These are phyloP conservation scores for Yamadazyma epiphylla DNA, from an alignment of 1,139 yeast genomes.

Conservation along the genomic window DNA sequence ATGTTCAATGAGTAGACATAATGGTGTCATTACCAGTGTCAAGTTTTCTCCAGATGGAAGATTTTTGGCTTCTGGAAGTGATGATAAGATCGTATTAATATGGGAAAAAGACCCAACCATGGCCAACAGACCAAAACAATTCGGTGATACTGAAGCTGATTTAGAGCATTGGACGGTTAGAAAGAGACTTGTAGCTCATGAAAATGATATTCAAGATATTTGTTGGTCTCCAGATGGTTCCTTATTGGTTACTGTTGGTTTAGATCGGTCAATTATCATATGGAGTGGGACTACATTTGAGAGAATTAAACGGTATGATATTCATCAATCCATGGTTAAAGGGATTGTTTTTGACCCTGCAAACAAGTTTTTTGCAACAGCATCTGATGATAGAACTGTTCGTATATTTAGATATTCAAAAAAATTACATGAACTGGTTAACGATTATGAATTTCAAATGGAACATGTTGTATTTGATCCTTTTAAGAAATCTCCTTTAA, in stretches of 20 bases:
- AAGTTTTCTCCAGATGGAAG: conserved; percentile 90
- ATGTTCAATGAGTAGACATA: conserved; percentile 79
- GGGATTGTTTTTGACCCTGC: conserved; percentile 98
- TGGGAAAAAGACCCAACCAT: conserved; percentile 86
- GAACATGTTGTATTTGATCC: conserved; percentile 84
- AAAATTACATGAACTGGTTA: conserved; percentile 47
- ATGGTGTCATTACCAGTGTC: conserved; percentile 92
- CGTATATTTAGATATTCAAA: conserved; percentile 83
- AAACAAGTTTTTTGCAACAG: conserved; percentile 93
- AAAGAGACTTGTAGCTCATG: conserved; percentile 90
- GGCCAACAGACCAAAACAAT: conserved; percentile 36
- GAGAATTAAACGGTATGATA: conserved; percentile 80
- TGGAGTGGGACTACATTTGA: conserved; percentile 96
- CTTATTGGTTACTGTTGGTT: conserved; percentile 85
- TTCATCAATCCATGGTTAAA: conserved; percentile 92
- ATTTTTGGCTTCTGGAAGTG: conserved; percentile 91
- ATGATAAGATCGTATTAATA: conserved; percentile 83
- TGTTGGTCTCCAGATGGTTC: conserved; percentile 98
- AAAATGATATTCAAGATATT: conserved; percentile 93
- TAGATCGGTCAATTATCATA: conserved; percentile 84
- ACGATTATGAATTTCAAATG: conserved; percentile 76
- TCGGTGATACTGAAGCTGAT: conserved; percentile 57
- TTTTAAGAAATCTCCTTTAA: conserved; percentile 82
- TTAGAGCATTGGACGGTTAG: conserved; percentile 92
- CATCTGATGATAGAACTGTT: conserved; percentile 91